Evolutionary conservation across 1,284 basidiomycete genomes (phyloP).

Genomic region (Ceratobasidium sp.): DNA sequence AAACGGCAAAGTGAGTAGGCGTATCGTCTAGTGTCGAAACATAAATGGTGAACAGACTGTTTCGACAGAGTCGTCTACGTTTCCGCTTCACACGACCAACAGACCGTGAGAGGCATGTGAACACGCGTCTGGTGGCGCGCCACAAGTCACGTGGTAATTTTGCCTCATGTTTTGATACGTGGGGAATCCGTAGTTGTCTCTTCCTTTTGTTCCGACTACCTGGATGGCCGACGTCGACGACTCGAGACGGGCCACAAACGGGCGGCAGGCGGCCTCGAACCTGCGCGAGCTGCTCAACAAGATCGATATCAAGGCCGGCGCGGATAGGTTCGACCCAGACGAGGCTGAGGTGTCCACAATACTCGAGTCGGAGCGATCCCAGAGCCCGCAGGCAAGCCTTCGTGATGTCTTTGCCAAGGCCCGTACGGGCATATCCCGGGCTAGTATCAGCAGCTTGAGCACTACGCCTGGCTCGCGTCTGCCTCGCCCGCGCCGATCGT

Average conservation of each 20-base stretch:
- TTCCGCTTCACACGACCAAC: too few relatives aligned
- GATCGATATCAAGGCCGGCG: slow-evolving; percentile 35
- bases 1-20: too few relatives aligned
- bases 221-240: slow-evolving; percentile 38
- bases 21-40: too few relatives aligned
- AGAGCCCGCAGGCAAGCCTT: slow-evolving; percentile 16
- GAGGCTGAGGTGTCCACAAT: slow-evolving; percentile 22
- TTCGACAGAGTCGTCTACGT: too few relatives aligned
- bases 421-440: slow-evolving; percentile 15
- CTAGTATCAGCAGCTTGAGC: neutral
- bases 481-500: neutral
- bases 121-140: slow-evolving; percentile 36
- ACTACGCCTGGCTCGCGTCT: slow-evolving; percentile 2
- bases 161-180: slow-evolving; percentile 29
- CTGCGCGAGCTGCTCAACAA: slow-evolving; percentile 40
- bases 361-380: slow-evolving; percentile 34
- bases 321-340: neutral
- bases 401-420: slow-evolving; percentile 36
- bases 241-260: neutral
- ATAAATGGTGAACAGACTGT: too few relatives aligned
- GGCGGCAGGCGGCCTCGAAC: slow-evolving; percentile 27
- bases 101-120: too few relatives aligned
- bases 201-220: slow-evolving; percentile 1
- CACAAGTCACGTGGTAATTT: slow-evolving; percentile 24
- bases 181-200: neutral